Conservation (phyloP, 1,284 basidiomycete species). For the Mycosarcoma mackinlayi region DNA sequence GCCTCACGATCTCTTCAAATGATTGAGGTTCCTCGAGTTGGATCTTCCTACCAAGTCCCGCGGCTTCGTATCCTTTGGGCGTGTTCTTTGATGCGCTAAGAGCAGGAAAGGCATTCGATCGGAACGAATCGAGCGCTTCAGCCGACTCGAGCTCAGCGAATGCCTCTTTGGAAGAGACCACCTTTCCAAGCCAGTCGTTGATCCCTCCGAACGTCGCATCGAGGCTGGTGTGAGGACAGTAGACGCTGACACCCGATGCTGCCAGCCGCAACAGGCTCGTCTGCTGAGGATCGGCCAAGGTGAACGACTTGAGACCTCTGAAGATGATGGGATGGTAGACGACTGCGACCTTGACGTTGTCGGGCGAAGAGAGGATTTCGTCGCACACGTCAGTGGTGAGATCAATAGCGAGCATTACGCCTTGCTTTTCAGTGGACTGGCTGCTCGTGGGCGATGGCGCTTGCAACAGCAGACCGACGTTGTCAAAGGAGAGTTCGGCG, state of each 20-base stretch:
- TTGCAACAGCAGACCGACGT: conserved; percentile 62
- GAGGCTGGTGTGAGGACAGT: conserved; percentile 86
- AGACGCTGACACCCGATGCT: conserved; percentile 84
- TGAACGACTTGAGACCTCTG: conserved; percentile 80
- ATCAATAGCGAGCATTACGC: conserved; percentile 64
- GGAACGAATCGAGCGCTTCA: conserved; percentile 4
- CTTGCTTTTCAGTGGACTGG: conserved; percentile 21
- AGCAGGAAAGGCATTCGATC: conserved; percentile 1
- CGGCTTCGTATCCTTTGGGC: conserved; percentile 28
- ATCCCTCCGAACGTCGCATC: conserved; percentile 85
- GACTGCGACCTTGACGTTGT: conserved; percentile 73
- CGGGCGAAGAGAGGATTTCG: conserved; percentile 53
- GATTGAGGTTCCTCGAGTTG: conserved; percentile 17
- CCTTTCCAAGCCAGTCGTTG: conserved; percentile 71
- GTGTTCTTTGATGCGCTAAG: conserved; percentile 21
- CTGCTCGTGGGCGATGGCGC: conserved; percentile 13
- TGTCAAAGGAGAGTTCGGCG: conserved; percentile 64
- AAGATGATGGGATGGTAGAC: conserved; percentile 84
- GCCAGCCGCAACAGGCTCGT: conserved; percentile 81
- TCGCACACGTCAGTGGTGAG: conserved; percentile 62
- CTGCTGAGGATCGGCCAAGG: conserved; percentile 82
- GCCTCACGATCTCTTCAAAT: conserved; percentile 37
- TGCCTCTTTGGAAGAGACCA: conserved; percentile 27
- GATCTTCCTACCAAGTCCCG: conserved; percentile 49
- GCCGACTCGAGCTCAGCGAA: conserved; percentile 21